phyloP scores from a whole-genome alignment of 1,139 yeast genomes.

The Blastobotrys malaysiensis region DNA sequence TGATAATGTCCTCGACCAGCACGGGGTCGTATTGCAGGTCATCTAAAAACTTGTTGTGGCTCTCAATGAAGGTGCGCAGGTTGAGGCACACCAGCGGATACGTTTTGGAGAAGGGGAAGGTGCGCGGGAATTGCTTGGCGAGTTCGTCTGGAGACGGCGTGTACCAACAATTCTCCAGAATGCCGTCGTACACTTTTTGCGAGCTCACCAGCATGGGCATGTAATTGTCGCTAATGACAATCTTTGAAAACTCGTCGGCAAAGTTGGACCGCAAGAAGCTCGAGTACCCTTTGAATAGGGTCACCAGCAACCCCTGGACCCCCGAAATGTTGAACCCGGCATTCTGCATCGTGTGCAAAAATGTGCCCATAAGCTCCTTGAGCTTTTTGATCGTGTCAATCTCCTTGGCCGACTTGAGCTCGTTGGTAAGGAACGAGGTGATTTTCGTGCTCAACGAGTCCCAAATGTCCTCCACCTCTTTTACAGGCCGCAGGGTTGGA shows the following conservation, averaged over 20 bases:
- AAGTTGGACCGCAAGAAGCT: conserved; percentile 53
- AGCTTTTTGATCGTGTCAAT: conserved; percentile 41
- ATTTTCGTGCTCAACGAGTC: conserved; percentile 47
- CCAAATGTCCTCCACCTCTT: conserved; percentile 71
- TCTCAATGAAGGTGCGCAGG: conserved; percentile 58
- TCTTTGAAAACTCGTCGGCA: conserved; percentile 52
- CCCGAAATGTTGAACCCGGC: conserved; percentile 57
- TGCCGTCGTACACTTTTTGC: conserved; percentile 53
- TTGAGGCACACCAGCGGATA: conserved; percentile 83
- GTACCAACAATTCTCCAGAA: conserved; percentile 67
- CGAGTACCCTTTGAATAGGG: conserved; percentile 57
- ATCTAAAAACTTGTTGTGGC: conserved; percentile 56
- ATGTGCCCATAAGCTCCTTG: conserved; percentile 62
- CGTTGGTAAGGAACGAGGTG: conserved; percentile 25
- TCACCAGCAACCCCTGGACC: conserved; percentile 57
- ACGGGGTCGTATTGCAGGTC: conserved; percentile 54
- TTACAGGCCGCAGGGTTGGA: conserved; percentile 37
- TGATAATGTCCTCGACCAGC: conserved; percentile 37
- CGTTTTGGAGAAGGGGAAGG: conserved; percentile 82
- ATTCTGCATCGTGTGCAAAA: conserved; percentile 72
- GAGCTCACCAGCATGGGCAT: conserved; percentile 77
- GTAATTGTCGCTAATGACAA: conserved; percentile 76
- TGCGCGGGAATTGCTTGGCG: conserved; percentile 54
- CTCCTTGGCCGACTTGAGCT: conserved; percentile 25
- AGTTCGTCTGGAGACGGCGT: conserved; percentile 43